phyloP scores from a whole-genome alignment of 2,329 filamentous ascomycete species.

The Xylaria sp. region DNA sequence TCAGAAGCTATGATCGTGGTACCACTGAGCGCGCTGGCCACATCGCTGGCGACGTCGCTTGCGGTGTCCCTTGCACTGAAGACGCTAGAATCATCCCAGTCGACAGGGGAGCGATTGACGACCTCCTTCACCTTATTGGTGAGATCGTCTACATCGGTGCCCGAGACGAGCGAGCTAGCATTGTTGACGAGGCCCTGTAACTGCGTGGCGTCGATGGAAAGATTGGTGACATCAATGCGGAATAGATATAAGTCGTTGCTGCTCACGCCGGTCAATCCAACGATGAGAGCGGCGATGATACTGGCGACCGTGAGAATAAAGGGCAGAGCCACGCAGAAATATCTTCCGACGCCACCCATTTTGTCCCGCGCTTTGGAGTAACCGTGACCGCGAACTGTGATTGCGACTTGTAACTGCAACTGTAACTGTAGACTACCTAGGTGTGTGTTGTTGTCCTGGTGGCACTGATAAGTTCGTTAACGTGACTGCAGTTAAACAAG shows the following conservation, averaged over 20 bases:
- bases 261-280: constrained; percentile 65
- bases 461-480: neutral
- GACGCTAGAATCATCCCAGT: constrained; percentile 38
- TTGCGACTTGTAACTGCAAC: constrained; percentile 46
- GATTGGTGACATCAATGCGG: constrained; percentile 70
- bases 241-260: constrained; percentile 69
- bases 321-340: constrained; percentile 88
- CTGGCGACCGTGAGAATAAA: constrained; percentile 83
- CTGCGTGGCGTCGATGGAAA: constrained; percentile 62
- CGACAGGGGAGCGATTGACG: constrained; percentile 35
- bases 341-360: constrained; percentile 74
- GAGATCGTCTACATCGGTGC: constrained; percentile 25
- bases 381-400: constrained; percentile 44
- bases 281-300: constrained; percentile 74
- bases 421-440: constrained; percentile 44
- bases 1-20: constrained; percentile 67
- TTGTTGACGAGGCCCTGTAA: constrained; percentile 44
- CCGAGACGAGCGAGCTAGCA: constrained; percentile 32
- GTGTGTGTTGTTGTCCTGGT: constrained; percentile 12
- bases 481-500: constrained; percentile 17
- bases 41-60: constrained; percentile 25
- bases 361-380: constrained; percentile 14
- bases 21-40: constrained; percentile 43
- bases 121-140: constrained; percentile 27
- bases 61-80: constrained; percentile 13